A percentile compares a stretch with the other conserved stretches of the same genome.
These are phyloP conservation scores for Globisporangium viniferum DNA, from an alignment of 352 stramenopile genomes.

Conservation along the genomic window DNA sequence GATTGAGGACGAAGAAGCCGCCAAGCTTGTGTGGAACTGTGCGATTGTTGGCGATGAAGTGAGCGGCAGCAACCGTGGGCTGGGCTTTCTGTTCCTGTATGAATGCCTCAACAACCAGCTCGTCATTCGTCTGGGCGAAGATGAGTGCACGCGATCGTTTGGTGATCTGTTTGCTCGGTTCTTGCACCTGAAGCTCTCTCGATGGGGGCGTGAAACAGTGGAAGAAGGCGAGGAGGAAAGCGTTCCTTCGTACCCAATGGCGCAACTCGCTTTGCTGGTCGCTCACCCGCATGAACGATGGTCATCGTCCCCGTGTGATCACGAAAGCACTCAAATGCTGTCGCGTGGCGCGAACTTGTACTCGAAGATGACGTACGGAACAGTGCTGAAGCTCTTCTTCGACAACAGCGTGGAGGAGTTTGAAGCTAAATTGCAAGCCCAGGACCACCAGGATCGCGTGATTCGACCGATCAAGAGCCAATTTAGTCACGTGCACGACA, in stretches of 20 bases:
- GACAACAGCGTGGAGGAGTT: constrained; percentile 73
- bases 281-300: constrained; percentile 50
- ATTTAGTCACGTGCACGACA: constrained; percentile 56
- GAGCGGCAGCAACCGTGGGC: constrained; percentile 70
- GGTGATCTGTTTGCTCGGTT: constrained; percentile 74
- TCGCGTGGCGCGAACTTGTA: constrained; percentile 80
- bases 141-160: constrained; percentile 76
- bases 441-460: constrained; percentile 47
- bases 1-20: constrained; percentile 73
- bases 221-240: constrained; percentile 83
- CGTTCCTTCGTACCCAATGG: constrained; percentile 68
- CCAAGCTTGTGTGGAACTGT: constrained; percentile 84
- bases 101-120: constrained; percentile 77
- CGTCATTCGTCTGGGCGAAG: constrained; percentile 54
- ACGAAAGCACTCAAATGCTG: constrained; percentile 64
- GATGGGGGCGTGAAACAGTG: constrained; percentile 80
- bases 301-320: constrained; percentile 62
- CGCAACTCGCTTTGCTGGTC: constrained; percentile 71
- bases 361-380: constrained; percentile 73
- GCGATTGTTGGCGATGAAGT: constrained; percentile 79
- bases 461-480: constrained; percentile 62
- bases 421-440: constrained; percentile 47
- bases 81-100: constrained; percentile 83
- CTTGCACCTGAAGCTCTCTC: constrained; percentile 79
- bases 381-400: constrained; percentile 84